Conservation (phyloP, 2,329 filamentous ascomycete species). For the Neonectria hederae region DNA sequence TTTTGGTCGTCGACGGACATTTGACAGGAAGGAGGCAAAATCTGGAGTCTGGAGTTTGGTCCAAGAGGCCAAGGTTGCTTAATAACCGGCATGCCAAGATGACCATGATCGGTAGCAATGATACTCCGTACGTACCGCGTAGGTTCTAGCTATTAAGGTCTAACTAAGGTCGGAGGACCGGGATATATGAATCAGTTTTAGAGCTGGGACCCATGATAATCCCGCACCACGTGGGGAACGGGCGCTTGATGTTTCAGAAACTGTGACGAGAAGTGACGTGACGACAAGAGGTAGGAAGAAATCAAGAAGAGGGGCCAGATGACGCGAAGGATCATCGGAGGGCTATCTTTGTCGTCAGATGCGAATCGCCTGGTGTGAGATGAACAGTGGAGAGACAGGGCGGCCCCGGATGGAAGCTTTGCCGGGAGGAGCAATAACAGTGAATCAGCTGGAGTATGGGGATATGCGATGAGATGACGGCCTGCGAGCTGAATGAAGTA, state of each 20-base stretch:
- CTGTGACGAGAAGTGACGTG: slow-evolving; percentile 8
- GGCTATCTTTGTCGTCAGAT: background rate
- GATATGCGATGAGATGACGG: background rate
- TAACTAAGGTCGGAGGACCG: background rate
- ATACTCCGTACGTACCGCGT: background rate
- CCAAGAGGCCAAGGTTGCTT: background rate
- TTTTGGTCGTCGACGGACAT: background rate
- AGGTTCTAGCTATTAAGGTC: background rate
- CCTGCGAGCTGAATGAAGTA: background rate
- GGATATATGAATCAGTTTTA: slow-evolving; percentile 1
- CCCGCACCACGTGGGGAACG: slow-evolving; percentile 7
- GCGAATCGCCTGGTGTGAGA: background rate
- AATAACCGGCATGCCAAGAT: background rate
- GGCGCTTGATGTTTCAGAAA: slow-evolving; percentile 13
- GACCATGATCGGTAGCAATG: slow-evolving; percentile 2
- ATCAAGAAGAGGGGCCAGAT: slow-evolving; percentile 3
- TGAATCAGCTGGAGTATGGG: background rate
- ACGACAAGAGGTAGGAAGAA: slow-evolving; percentile 1
- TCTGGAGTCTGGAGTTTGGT: background rate
- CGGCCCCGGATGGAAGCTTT: background rate
- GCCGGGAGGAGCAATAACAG: background rate
- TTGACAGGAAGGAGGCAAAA: background rate
- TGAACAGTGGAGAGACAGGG: background rate
- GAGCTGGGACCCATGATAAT: slow-evolving; percentile 1
- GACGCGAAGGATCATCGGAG: background rate